Base-by-base conservation (phyloP, 2,329 filamentous ascomycete species). In the Hirsutella thompsonii region DNA sequence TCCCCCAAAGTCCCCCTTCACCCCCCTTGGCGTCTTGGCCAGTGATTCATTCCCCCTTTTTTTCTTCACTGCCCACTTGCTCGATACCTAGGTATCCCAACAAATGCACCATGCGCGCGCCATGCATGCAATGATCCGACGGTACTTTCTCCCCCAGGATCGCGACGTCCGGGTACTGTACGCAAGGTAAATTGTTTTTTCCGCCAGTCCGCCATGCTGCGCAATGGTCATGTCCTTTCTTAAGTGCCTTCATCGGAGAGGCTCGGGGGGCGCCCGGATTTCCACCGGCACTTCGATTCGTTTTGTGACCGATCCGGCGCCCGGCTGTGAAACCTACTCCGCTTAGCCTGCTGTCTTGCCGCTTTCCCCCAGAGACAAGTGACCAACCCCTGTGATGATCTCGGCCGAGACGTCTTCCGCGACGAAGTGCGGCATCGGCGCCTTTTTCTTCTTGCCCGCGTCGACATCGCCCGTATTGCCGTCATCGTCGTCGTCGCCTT, bases 381-480 rank as follows among this genome's bases (percentile, higher is more conserved):
- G 64, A 58, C 68, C 67, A 59, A 80, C 57, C 41, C 76, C 76
- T 16, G 74, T 78, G 41, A 79, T 78, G 21, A 76, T 49, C 55
- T 79, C 74, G 2, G 73, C 76, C 41, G 64, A 60, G 10, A 67
- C 42, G 48, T 79, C 76, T 44, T 66, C 58, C 5, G 64, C 55
- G 20, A 59, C 40, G 35, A 48, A 40, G 14, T 50, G 48, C 42
- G 47, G 39, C 10, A 45, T 41, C n/a, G 36, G 37, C 16, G 44
- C 11, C 10, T 39, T 41, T 9, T 36, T 37, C 30, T 45, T 38
- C 38, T 41, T 46, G 14, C 39, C 36, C 13, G 36, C 6, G 32
- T 32, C 41, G 19, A 40, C 6, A 28, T 32, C 41, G 19, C 39
- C 46, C 10, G 52, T 51, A 16, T 53, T 47, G n/a, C 55, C 52